These are phyloP conservation scores for Acer negundo DNA, from an alignment of 345 rosid species.

Conservation along the genomic window DNA sequence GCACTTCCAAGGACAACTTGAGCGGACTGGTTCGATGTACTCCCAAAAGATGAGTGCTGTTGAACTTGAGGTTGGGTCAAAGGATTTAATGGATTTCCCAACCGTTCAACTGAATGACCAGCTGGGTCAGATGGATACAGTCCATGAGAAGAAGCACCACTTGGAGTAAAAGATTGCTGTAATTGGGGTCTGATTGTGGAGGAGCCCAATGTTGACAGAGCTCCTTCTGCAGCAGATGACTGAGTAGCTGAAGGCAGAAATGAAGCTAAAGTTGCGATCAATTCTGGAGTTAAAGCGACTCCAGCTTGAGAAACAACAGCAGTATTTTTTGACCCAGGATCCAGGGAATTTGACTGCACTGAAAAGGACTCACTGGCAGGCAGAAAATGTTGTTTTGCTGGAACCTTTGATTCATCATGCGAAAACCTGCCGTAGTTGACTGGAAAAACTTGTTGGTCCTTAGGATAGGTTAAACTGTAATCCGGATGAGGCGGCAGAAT, in stretches of 20 bases:
- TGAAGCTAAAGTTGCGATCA: slow-evolving; percentile 72
- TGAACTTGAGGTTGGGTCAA: slow-evolving; percentile 46
- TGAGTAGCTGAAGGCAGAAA: slow-evolving; percentile 64
- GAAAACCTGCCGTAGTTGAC: slow-evolving; percentile 46
- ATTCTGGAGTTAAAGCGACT: slow-evolving; percentile 75
- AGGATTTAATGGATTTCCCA: slow-evolving; percentile 52
- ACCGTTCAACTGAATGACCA: slow-evolving; percentile 45
- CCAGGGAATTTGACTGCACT: slow-evolving; percentile 41
- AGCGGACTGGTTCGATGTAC: slow-evolving; percentile 41
- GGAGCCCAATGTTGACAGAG: slow-evolving; percentile 44
- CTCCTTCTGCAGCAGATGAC: slow-evolving; percentile 42
- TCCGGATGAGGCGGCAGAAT: slow-evolving; percentile 40
- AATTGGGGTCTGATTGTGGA: slow-evolving; percentile 41
- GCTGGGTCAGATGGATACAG: slow-evolving; percentile 51
- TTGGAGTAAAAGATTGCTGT: slow-evolving; percentile 38
- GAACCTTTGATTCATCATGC: slow-evolving; percentile 51
- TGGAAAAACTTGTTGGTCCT: slow-evolving; percentile 42
- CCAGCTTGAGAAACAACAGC: slow-evolving; percentile 54
- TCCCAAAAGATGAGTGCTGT: slow-evolving; percentile 44
- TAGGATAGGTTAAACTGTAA: slow-evolving; percentile 34
- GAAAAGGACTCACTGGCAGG: slow-evolving; percentile 35
- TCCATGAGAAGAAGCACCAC: slow-evolving; percentile 42
- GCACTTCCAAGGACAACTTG: slow-evolving; percentile 39
- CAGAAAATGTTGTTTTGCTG: slow-evolving; percentile 37
- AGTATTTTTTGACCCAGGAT: slow-evolving; percentile 33